Conservation (phyloP, 352 stramenopile genomes). For the Phytophthora syringae region DNA sequence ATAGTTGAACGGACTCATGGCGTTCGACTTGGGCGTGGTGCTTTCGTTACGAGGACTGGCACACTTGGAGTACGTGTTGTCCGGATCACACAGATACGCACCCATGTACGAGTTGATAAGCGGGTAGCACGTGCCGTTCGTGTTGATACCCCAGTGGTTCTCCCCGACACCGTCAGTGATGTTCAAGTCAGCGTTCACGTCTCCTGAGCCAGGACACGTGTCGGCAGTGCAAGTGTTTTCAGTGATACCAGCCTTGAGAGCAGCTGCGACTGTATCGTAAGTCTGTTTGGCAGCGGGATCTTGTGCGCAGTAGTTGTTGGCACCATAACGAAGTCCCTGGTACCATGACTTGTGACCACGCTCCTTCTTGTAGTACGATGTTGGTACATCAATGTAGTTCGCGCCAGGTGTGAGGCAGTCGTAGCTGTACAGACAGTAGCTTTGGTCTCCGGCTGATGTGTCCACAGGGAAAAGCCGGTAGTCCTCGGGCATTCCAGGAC, state of each 20-base stretch:
- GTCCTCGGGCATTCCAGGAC: conserved; percentile 62
- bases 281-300: conserved; percentile 35
- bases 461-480: conserved; percentile 57
- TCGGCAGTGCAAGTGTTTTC: too few species aligned
- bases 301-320: conserved; percentile 47
- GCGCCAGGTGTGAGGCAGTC: conserved; percentile 47
- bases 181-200: conserved; percentile 51
- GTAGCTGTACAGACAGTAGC: conserved; percentile 44
- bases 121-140: too few species aligned
- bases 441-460: conserved; percentile 20
- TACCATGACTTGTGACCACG: conserved; percentile 69
- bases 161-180: conserved; percentile 35
- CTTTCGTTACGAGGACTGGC: conserved; percentile 45
- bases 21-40: conserved; percentile 57
- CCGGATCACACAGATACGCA: conserved; percentile 29
- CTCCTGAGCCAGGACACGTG: conserved; percentile 46
- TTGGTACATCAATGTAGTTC: conserved; percentile 54
- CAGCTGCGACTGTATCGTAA: conserved; percentile 30
- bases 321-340: conserved; percentile 59
- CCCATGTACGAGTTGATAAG: too few species aligned
- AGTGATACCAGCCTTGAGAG: conserved; percentile 43
- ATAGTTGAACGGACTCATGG: too few species aligned
- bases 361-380: conserved; percentile 48
- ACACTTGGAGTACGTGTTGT: conserved; percentile 43
- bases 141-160: too few species aligned